These are phyloP conservation scores for Glycine soja DNA, from an alignment of 306 rosid species.

Conservation along the genomic window DNA sequence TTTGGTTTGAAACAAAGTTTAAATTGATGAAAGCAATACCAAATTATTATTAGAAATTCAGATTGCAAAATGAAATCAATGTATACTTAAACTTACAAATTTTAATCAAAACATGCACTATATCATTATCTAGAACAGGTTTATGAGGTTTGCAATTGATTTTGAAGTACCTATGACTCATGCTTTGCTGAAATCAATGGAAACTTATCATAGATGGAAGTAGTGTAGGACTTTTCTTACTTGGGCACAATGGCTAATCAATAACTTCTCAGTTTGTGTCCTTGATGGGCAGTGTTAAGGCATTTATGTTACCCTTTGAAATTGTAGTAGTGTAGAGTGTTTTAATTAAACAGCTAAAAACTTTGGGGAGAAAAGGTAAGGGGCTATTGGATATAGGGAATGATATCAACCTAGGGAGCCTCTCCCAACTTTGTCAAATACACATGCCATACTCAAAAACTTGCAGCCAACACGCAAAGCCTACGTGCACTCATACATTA, in stretches of 20 bases:
- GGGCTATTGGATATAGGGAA: constrained; percentile 64
- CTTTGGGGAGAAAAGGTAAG: constrained; percentile 48
- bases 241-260: not conserved
- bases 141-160: not conserved
- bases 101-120: not conserved
- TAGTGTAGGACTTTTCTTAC: not conserved
- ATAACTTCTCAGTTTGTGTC: not conserved
- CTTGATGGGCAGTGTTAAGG: constrained; percentile 39
- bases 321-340: constrained; percentile 35
- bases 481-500: constrained; percentile 80
- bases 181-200: not conserved
- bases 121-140: not conserved
- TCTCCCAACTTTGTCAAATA: constrained; percentile 45
- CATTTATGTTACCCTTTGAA: constrained; percentile 49
- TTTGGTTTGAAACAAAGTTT: no score
- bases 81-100: no score
- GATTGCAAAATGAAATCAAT: no score
- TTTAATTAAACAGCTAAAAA: constrained; percentile 47
- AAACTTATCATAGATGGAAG: not conserved
- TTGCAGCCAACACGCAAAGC: constrained; percentile 83
- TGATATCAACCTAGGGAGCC: constrained; percentile 64
- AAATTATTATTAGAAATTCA: no score
- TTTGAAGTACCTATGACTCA: constrained; percentile 23
- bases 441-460: constrained; percentile 65
- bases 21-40: no score